phyloP scores from a whole-genome alignment of 78 protist genomes.

The Monosiga brevicollis region DNA sequence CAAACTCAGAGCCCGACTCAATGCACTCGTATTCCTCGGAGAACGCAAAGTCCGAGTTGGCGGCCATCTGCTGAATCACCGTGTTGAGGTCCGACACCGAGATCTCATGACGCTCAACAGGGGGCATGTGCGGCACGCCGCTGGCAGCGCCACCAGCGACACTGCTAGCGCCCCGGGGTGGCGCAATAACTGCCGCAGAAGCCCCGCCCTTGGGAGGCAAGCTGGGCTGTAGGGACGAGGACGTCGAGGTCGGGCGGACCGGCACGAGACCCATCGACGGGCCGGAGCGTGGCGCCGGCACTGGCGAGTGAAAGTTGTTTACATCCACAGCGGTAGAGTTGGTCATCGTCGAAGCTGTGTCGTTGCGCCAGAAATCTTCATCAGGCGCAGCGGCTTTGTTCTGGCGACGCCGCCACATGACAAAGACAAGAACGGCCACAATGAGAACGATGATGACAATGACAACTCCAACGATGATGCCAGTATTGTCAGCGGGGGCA shows the following conservation, averaged over 20 bases:
- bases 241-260: too few species aligned
- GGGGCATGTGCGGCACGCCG: background rate
- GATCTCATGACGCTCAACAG: background rate
- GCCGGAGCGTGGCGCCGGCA: too few species aligned
- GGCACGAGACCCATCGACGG: background rate
- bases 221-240: background rate
- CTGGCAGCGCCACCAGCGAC: background rate
- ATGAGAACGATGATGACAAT: background rate
- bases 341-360: background rate
- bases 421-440: background rate
- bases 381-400: background rate
- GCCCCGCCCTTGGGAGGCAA: too few species aligned
- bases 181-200: background rate
- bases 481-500: background rate
- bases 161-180: background rate
- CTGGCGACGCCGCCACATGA: background rate
- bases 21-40: constrained; percentile 7
- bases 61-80: background rate
- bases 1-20: background rate
- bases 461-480: background rate
- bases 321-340: too few species aligned
- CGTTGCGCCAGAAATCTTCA: too few species aligned
- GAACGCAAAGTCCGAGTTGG: background rate
- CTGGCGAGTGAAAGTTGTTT: background rate
- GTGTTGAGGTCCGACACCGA: background rate